A percentile compares a stretch with the other conserved stretches of the same genome.
phyloP scores from a whole-genome alignment of 768 basidiomycete genomes.

The Udeniomyces megalosporus region DNA sequence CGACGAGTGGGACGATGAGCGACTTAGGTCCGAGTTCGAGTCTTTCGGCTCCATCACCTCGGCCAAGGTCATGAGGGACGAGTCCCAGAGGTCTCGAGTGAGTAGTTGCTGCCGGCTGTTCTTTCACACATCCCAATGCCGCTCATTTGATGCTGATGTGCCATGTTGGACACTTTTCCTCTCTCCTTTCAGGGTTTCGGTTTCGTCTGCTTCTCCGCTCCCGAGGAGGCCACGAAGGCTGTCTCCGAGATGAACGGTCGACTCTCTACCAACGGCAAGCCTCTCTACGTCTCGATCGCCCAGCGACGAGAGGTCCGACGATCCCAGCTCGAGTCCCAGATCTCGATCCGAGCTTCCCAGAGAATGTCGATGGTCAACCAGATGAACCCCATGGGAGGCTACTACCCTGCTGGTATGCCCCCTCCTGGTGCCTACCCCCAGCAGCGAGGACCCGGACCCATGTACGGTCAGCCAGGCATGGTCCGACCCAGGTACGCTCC shows the following conservation, averaged over 20 bases:
- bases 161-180: neutral
- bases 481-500: constrained; percentile 16
- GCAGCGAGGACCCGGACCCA: constrained; percentile 5
- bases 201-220: constrained; percentile 96
- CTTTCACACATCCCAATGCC: no score
- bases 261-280: constrained; percentile 39
- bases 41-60: constrained; percentile 93
- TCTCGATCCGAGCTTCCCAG: constrained; percentile 83
- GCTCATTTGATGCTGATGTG: neutral
- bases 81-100: constrained; percentile 66
- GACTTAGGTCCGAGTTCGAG: constrained; percentile 89
- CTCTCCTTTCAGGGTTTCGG: constrained; percentile 51
- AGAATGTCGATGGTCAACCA: constrained; percentile 39
- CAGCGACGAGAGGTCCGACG: constrained; percentile 95
- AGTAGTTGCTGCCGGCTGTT: neutral
- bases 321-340: constrained; percentile 96
- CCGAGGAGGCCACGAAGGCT: constrained; percentile 97
- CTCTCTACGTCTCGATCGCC: constrained; percentile 94
- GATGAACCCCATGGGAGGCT: constrained; percentile 23
- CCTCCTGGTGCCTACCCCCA: constrained; percentile 18
- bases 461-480: constrained; percentile 14
- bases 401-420: constrained; percentile 21
- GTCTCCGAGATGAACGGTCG: constrained; percentile 98
- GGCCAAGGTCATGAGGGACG: constrained; percentile 98
- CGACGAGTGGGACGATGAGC: constrained; percentile 77